Evolutionary conservation across 78 protist genomes (phyloP).

Genomic region (Speleostelium caveatum): DNA sequence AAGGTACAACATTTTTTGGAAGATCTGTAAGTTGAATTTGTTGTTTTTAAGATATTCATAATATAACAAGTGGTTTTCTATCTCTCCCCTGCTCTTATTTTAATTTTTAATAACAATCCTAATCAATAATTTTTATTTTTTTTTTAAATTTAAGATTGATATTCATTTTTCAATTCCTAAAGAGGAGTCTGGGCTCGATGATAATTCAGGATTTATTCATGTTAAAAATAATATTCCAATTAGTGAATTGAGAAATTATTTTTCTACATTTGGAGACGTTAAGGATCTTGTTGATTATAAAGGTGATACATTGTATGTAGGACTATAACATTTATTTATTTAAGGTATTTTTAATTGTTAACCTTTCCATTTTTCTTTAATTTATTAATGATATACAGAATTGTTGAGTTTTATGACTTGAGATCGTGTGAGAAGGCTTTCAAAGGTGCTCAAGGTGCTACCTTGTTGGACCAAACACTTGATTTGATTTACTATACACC

Average conservation of each 20-base stretch:
- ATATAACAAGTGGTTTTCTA: no score
- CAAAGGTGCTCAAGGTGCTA: constrained; percentile 25
- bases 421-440: constrained; percentile 80
- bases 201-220: constrained; percentile 54
- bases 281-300: constrained; percentile 56
- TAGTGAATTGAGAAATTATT: constrained; percentile 45
- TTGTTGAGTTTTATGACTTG: constrained; percentile 77
- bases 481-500: constrained; percentile 58
- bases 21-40: constrained; percentile 26
- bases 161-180: constrained; percentile 80
- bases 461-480: constrained; percentile 25
- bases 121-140: no score
- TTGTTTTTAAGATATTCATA: no score
- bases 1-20: constrained; percentile 16
- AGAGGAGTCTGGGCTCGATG: constrained; percentile 50
- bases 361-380: background rate
- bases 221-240: constrained; percentile 32
- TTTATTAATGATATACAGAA: background rate
- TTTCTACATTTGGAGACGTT: constrained; percentile 57
- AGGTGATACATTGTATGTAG: constrained; percentile 43
- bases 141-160: constrained; percentile 17
- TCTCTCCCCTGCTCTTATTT: no score
- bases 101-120: no score
- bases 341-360: background rate
- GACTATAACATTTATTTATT: no score